A percentile compares a stretch with the other conserved stretches of the same genome.
Conservation (phyloP, 352 stramenopile species). For the Pythium pyrilobum region DNA sequence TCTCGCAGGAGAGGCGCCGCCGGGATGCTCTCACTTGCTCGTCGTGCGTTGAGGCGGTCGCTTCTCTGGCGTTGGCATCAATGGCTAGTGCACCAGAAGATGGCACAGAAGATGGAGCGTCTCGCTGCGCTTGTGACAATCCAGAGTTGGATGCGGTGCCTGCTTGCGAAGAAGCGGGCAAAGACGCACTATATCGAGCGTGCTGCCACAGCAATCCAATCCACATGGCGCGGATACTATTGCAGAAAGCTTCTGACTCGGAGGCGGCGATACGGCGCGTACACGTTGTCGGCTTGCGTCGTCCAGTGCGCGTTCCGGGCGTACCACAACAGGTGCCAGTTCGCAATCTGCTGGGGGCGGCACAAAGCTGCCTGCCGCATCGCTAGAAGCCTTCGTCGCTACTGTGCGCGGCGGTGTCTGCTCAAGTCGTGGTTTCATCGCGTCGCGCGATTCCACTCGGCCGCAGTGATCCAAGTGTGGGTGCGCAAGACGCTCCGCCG, state of each 20-base stretch:
- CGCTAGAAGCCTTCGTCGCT: conserved; percentile 27
- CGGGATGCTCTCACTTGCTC: conserved; percentile 32
- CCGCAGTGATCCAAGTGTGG: conserved; percentile 53
- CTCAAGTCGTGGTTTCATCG: conserved; percentile 34
- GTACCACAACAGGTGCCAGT: conserved; percentile 30
- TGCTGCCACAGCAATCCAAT: conserved; percentile 33
- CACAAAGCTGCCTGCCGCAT: conserved; percentile 38
- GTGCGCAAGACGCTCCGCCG: conserved; percentile 22
- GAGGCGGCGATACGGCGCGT: conserved; percentile 27
- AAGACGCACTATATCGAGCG: conserved; percentile 22
- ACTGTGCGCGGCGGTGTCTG: conserved; percentile 30
- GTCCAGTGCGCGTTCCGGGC: conserved; percentile 40
- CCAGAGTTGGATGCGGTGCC: conserved; percentile 44
- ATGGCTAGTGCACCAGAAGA: conserved; percentile 20
- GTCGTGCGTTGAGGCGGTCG: conserved; percentile 19
- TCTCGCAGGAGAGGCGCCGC: conserved; percentile 38
- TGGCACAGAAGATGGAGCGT: conserved; percentile 31
- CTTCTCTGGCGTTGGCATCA: conserved; percentile 24
- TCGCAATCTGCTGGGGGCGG: conserved; percentile 17
- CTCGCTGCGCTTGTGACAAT: conserved; percentile 41
- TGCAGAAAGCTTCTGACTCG: conserved; percentile 40
- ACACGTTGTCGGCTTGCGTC: conserved; percentile 21
- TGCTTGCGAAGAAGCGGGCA: conserved; percentile 23
- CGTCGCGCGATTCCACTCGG: conserved; percentile 48
- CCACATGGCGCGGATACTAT: conserved; percentile 43